These are phyloP conservation scores for Trypanosoma congolense DNA, from an alignment of 208 protist species.

Conservation along the genomic window DNA sequence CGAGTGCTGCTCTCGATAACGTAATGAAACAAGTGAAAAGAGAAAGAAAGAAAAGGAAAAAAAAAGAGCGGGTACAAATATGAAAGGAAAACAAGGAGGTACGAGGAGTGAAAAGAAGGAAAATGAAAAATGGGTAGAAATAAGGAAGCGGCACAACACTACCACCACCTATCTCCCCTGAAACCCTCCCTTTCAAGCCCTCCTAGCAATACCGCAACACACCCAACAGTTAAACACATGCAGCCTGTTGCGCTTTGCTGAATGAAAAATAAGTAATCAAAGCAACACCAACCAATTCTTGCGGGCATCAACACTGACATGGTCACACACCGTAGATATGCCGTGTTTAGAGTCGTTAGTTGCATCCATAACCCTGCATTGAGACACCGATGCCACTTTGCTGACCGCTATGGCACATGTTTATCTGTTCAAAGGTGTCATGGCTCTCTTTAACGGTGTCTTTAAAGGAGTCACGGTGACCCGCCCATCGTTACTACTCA, in stretches of 20 bases:
- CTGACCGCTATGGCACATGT: no score
- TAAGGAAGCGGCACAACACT: no score
- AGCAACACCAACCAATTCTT: neutral
- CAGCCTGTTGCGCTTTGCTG: no score
- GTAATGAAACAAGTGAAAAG: conserved; percentile 3
- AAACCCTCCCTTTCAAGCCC: no score
- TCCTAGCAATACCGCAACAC: no score
- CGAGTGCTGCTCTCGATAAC: no score
- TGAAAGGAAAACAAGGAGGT: neutral
- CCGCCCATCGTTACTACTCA: neutral
- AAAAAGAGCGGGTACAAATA: conserved; percentile 16
- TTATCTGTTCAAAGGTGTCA: neutral
- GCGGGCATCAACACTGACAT: neutral
- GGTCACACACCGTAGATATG: no score
- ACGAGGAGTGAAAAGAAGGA: neutral
- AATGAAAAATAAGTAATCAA: no score
- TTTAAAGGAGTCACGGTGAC: neutral
- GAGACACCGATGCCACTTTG: neutral
- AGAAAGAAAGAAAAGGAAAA: conserved; percentile 3
- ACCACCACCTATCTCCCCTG: no score
- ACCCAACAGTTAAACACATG: no score
- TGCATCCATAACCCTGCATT: neutral
- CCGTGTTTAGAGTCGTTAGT: neutral
- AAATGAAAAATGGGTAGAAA: no score
- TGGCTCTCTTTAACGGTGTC: neutral